Evolutionary conservation across 352 stramenopile species (phyloP).

Genomic region (Phytophthora hibernalis): DNA sequence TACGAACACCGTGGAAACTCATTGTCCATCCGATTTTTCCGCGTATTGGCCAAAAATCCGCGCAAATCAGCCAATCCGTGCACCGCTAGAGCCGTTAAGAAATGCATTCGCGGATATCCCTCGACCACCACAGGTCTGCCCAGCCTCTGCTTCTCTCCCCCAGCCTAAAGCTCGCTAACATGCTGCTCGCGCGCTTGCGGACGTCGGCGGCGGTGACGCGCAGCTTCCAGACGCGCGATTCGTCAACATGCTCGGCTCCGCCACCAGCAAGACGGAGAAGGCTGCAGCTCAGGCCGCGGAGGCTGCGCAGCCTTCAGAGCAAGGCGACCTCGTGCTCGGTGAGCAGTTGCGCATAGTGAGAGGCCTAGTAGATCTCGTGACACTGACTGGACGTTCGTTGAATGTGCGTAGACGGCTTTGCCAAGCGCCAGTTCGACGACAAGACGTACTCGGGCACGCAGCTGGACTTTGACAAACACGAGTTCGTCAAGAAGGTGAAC

Average conservation of each 20-base stretch:
- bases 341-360: slow-evolving; percentile 4
- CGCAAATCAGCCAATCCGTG: background rate
- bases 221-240: slow-evolving; percentile 42
- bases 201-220: slow-evolving; percentile 18
- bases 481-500: slow-evolving; percentile 87
- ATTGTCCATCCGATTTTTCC: slow-evolving; percentile 13
- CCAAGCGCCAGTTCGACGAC: slow-evolving; percentile 87
- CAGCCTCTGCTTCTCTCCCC: slow-evolving; percentile 9
- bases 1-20: slow-evolving; percentile 13
- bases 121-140: slow-evolving; percentile 26
- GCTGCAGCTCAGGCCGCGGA: slow-evolving; percentile 30
- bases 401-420: slow-evolving; percentile 67
- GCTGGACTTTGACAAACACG: slow-evolving; percentile 72
- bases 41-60: no score
- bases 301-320: slow-evolving; percentile 33
- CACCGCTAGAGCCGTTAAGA: slow-evolving; percentile 12
- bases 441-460: slow-evolving; percentile 77
- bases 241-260: slow-evolving; percentile 38
- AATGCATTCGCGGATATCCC: slow-evolving; percentile 21
- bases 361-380: background rate
- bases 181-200: slow-evolving; percentile 59
- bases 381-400: slow-evolving; percentile 1
- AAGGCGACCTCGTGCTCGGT: slow-evolving; percentile 67
- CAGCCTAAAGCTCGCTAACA: slow-evolving; percentile 38
- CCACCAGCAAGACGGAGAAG: slow-evolving; percentile 47